These are phyloP conservation scores for Beverwykella pulmonaria DNA, from an alignment of 495 filamentous ascomycete genomes.

Conservation along the genomic window DNA sequence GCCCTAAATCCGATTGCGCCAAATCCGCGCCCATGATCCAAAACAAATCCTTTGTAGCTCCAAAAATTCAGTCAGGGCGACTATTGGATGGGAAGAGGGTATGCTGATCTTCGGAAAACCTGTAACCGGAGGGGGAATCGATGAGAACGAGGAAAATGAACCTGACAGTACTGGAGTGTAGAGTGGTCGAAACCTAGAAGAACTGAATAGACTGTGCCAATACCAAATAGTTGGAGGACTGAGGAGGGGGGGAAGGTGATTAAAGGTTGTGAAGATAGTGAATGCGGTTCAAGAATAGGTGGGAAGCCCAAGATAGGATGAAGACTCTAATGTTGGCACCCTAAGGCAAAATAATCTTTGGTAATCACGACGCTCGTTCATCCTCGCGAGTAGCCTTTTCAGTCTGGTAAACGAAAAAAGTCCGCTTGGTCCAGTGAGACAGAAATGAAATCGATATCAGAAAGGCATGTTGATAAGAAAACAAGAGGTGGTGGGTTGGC, in stretches of 20 bases:
- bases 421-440: conserved; percentile 19
- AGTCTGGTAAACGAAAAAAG: conserved; percentile 29
- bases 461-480: no score
- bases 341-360: conserved; percentile 40
- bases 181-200: not conserved
- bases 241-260: conserved; percentile 3
- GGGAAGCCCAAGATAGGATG: conserved; percentile 29
- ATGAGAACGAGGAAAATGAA: not conserved
- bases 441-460: conserved; percentile 23
- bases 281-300: not conserved
- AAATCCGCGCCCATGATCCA: conserved; percentile 1
- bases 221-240: conserved; percentile 17
- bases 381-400: conserved; percentile 36
- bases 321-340: conserved; percentile 38
- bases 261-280: not conserved
- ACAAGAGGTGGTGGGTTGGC: no score
- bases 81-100: not conserved
- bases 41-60: not conserved
- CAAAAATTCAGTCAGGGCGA: not conserved
- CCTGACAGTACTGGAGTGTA: not conserved
- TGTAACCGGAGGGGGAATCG: conserved; percentile 5
- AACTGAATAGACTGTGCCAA: not conserved
- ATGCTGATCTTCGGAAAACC: conserved; percentile 10
- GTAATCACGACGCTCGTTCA: conserved; percentile 28
- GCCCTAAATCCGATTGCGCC: conserved; percentile 3